Conservation (phyloP, 257 asterid species). For the Nicotiana paniculata region DNA sequence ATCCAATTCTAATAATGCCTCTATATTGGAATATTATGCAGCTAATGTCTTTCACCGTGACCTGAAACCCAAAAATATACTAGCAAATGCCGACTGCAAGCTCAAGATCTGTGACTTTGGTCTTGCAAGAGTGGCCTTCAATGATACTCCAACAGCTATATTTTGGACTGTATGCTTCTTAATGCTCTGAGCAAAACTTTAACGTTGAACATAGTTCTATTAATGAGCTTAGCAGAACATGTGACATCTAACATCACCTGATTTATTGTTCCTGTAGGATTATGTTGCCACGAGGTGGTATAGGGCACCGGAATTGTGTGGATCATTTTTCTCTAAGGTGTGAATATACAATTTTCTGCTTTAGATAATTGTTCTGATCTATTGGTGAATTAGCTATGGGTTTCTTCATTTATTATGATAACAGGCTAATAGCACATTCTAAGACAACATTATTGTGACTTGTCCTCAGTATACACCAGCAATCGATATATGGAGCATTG, state of each 20-base stretch:
- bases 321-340: conserved; percentile 98
- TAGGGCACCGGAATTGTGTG: conserved; percentile 95
- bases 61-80: conserved; percentile 76
- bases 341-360: conserved; percentile 1
- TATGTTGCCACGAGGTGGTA: conserved; percentile 98
- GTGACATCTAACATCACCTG: not conserved
- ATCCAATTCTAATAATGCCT: not conserved
- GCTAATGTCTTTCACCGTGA: conserved; percentile 89
- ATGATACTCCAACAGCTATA: conserved; percentile 85
- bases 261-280: conserved; percentile 46
- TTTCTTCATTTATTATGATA: not conserved
- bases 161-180: conserved; percentile 73
- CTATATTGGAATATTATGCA: conserved; percentile 24
- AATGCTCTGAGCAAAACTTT: not conserved
- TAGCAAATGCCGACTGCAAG: conserved; percentile 92
- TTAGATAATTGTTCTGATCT: not conserved
- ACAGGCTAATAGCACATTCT: not conserved
- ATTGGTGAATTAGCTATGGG: not conserved
- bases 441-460: conserved; percentile 5
- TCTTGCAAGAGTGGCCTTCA: conserved; percentile 88
- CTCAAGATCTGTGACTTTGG: conserved; percentile 87
- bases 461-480: conserved; percentile 87
- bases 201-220: not conserved
- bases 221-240: not conserved
- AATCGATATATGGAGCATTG: conserved; percentile 96